Evolutionary conservation across 2,329 filamentous ascomycete genomes (phyloP).

Genomic region (Allantophomopsis cytisporea): DNA sequence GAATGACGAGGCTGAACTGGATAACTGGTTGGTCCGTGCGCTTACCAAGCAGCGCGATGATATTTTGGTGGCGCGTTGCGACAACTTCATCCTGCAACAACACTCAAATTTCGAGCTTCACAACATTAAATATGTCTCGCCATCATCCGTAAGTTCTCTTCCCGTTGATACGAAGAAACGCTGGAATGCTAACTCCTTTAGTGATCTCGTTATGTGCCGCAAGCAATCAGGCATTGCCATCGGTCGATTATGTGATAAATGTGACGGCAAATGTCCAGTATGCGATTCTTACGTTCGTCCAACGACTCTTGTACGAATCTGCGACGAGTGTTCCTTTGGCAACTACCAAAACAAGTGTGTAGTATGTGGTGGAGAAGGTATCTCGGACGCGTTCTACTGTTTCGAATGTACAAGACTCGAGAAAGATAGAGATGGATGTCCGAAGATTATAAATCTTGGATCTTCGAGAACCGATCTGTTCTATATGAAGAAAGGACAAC

Average conservation of each 20-base stretch:
- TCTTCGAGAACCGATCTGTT: conserved; percentile 85
- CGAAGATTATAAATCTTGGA: conserved; percentile 97
- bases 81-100: background rate
- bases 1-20: conserved; percentile 1
- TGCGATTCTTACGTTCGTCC: conserved; percentile 98
- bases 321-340: conserved; percentile 97
- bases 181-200: conserved; percentile 20
- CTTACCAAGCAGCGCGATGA: conserved; percentile 6
- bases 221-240: conserved; percentile 97
- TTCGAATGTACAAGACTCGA: conserved; percentile 96
- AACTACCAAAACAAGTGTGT: conserved; percentile 99
- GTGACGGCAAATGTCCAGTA: conserved; percentile 97
- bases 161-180: conserved; percentile 1
- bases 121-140: conserved; percentile 56
- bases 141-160: conserved; percentile 65
- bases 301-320: conserved; percentile 93
- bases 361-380: conserved; percentile 94
- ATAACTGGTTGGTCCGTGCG: conserved; percentile 5
- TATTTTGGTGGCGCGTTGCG: background rate
- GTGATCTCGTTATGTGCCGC: conserved; percentile 98
- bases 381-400: conserved; percentile 97
- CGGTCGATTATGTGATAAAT: conserved; percentile 98
- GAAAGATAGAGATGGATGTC: conserved; percentile 94
- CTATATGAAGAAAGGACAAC: conserved; percentile 48
- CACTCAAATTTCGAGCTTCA: background rate